Base-by-base conservation (phyloP, 2,329 filamentous ascomycete species). In the Fusarium sp. region DNA sequence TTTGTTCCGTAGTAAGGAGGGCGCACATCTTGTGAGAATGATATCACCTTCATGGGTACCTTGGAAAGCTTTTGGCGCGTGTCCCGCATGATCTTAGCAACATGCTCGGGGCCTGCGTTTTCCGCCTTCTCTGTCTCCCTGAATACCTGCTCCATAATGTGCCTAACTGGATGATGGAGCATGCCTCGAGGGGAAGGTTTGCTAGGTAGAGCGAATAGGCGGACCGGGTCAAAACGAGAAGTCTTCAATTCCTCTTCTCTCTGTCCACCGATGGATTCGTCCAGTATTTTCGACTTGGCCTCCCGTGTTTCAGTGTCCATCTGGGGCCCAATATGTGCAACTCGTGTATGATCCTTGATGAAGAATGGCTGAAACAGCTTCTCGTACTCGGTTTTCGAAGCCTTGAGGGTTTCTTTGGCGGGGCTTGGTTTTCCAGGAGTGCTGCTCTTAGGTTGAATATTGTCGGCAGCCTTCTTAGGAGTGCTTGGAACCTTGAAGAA, bases 291-390 rank as follows among this genome's bases (percentile, higher is more conserved):
- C 29, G 82, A 84, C 77, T 87, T 90, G 53, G 75, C 81, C n/a
- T 82, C 76, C 27, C 84, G 82, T 1, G 87, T 86, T 64, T 88
- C 83, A 2, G 85, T 77, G 69, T 93, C 90, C 77, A 90, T 84
- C 41, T 84, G 78, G 29, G 88, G 88, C 4, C 82, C 83, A 51
- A 84, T 81, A 0, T 86, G 84, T 1, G 94, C 94, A 56, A 98
- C 73, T n/a, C 81, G 87, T 3, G 93, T 92, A 74, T 93, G 87
- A 4, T 90, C 85, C 62, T 93, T 91, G 47, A 96, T 76, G 67
- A 92, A 94, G 78, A 98, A 98, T 0, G 92, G 90, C 32, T 94
- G 87, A 75, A 98, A 98, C 37, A 86, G 83, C 71, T 88, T 90
- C 20, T 92, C 83, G 71, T 93, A 94, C 46, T 88, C 85, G 0